Percentiles rank a stretch among this genome's conserved stretches.
Evolutionary conservation across 768 basidiomycete species (phyloP).

Genomic region (Lactarius quietus): DNA sequence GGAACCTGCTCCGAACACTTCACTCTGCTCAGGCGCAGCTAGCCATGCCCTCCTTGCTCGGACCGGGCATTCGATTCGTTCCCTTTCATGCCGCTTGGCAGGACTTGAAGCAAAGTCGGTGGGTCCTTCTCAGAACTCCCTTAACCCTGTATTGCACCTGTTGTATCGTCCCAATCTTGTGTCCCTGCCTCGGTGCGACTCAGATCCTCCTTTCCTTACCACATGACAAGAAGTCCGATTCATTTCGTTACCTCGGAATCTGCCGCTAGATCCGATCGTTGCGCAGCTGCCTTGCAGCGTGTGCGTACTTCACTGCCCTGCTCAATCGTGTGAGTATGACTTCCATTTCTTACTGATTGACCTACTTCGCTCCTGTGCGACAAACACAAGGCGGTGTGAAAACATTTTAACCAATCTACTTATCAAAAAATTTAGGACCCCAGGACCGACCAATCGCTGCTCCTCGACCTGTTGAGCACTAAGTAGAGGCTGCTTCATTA

Average conservation of each 20-base stretch:
- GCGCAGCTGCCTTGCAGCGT: neutral
- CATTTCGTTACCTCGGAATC: constrained; percentile 1
- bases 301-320: neutral
- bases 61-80: neutral
- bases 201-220: constrained; percentile 1
- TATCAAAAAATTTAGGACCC: no score
- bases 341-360: constrained; percentile 19
- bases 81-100: neutral
- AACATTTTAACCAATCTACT: neutral
- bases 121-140: neutral
- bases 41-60: neutral
- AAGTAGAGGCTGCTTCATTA: neutral
- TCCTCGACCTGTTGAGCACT: no score
- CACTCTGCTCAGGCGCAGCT: constrained; percentile 14
- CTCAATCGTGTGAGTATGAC: neutral
- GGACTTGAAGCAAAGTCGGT: neutral
- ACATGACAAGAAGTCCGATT: neutral
- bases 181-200: neutral
- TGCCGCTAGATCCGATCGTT: constrained; percentile 18
- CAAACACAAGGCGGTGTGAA: neutral
- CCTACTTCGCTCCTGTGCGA: neutral
- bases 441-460: neutral
- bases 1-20: constrained; percentile 16
- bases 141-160: neutral
- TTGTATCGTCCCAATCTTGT: neutral